A percentile compares a stretch with the other conserved stretches of the same genome.
Conservation (phyloP, 306 rosid genomes). For the Fagus crenata region DNA sequence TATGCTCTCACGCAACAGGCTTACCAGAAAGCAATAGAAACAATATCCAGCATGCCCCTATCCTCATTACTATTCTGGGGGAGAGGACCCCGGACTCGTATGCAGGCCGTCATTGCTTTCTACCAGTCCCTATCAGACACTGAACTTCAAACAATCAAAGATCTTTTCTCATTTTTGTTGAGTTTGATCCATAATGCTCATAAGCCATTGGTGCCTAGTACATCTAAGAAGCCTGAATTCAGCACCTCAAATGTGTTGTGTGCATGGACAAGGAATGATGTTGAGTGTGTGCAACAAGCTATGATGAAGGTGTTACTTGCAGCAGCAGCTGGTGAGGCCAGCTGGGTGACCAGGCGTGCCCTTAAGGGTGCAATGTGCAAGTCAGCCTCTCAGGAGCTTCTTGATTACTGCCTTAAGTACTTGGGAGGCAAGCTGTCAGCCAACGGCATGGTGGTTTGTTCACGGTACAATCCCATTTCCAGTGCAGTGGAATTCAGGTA, state of each 20-base stretch:
- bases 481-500: constrained; percentile 62
- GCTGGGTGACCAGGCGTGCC: constrained; percentile 54
- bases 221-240: constrained; percentile 22
- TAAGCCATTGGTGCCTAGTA: constrained; percentile 13
- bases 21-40: constrained; percentile 51
- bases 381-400: constrained; percentile 54
- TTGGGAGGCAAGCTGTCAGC: constrained; percentile 49
- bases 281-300: constrained; percentile 53
- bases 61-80: constrained; percentile 45
- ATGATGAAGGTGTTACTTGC: constrained; percentile 55
- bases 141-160: constrained; percentile 51
- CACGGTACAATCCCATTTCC: constrained; percentile 49
- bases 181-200: constrained; percentile 25
- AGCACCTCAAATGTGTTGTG: constrained; percentile 34
- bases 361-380: constrained; percentile 58
- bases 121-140: constrained; percentile 54
- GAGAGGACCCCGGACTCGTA: constrained; percentile 39
- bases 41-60: constrained; percentile 42
- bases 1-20: constrained; percentile 64
- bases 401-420: constrained; percentile 60
- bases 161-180: constrained; percentile 55
- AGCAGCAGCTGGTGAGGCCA: constrained; percentile 24
- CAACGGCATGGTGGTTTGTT: constrained; percentile 46
- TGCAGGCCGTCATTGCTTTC: constrained; percentile 52
- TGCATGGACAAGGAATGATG: constrained; percentile 56